Evolutionary conservation across 2,329 filamentous ascomycete species (phyloP), one percentile per base, ranked within the genome.

Genomic region (Fusarium nurragi): DNA sequence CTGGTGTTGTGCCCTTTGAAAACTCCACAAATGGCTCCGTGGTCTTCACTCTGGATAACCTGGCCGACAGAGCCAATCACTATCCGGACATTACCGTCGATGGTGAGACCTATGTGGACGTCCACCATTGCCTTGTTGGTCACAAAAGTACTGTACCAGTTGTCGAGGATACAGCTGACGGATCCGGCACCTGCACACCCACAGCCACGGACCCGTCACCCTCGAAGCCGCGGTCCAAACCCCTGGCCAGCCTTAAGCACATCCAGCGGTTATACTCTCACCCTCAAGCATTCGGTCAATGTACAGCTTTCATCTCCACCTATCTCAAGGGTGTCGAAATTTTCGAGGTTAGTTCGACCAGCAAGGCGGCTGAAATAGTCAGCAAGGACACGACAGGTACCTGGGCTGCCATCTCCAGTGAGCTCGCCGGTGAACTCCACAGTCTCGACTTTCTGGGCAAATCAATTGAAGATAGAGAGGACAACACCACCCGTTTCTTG

Each of bases 11-110:
- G 3, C 95, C 95, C 8, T 94, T 97, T 77, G 94, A 98, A 76
- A 99, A 99, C 81, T 96, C 92, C 37, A 94, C 92, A 74, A 97
- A 98, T 77, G 95, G 95, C 72, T 90, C 90, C 52, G 95, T 99
- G 46, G 88, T 95, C 54, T 91, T 93, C 76, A 97, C 94, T 0
- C 85, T 98, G 22, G 94, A 97, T 77, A 87, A 94, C 66, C 87
- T 99, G 60, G 92, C 92, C 67, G 93, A 97, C 78, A 83, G 90
- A 23, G 80, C 86, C 36, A 78, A 77, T 38, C 77, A 79, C 39
- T 92, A 91, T 74, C 82, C 83, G 12, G 87, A 91, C 73, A 84
- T 97, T 41, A 83, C 84, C 44, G 90, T 98, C 37, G 91, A 89
- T 73, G 92, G 87, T 41, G 95, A 98, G 79, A 86, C 90, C 55